Evolutionary conservation across 2,329 filamentous ascomycete species (phyloP).

Genomic region (Ophiostoma ips): DNA sequence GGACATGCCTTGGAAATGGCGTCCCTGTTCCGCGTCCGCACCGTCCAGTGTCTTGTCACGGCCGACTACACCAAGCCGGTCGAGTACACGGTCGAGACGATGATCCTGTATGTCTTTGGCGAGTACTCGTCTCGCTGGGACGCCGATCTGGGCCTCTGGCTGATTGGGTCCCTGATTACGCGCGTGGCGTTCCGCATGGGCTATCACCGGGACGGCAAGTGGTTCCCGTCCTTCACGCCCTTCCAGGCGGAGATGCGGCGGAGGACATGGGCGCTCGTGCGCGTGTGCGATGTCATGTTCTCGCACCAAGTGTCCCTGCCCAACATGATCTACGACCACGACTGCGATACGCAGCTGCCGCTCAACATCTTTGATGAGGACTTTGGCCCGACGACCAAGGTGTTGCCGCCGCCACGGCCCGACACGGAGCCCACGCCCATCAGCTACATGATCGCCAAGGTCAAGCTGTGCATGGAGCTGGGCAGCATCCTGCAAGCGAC

Average conservation of each 20-base stretch:
- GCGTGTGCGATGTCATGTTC: conserved; percentile 62
- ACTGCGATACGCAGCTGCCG: conserved; percentile 63
- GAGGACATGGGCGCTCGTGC: conserved; percentile 54
- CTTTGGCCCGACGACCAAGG: conserved; percentile 53
- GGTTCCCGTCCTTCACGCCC: conserved; percentile 56
- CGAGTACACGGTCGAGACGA: conserved; percentile 63
- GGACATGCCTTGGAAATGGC: conserved; percentile 48
- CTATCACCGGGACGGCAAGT: conserved; percentile 64
- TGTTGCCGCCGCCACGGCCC: conserved; percentile 53
- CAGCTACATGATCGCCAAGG: conserved; percentile 65
- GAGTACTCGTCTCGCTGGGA: conserved; percentile 63
- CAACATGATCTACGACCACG: conserved; percentile 57
- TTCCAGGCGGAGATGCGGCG: conserved; percentile 67
- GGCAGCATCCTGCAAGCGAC: conserved; percentile 57
- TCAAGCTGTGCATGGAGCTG: conserved; percentile 52
- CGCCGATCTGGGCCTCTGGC: conserved; percentile 53
- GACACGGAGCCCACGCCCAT: conserved; percentile 60
- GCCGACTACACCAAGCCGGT: conserved; percentile 66
- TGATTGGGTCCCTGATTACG: conserved; percentile 41
- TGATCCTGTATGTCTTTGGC: conserved; percentile 61
- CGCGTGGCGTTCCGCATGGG: conserved; percentile 54
- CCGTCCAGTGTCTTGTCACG: conserved; percentile 63
- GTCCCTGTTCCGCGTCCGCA: conserved; percentile 52
- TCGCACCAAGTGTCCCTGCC: conserved; percentile 58
- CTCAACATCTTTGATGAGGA: conserved; percentile 74